These are phyloP conservation scores for Chernovozyma sophiae-reginae DNA, from an alignment of 1,139 yeast genomes.

Conservation along the genomic window DNA sequence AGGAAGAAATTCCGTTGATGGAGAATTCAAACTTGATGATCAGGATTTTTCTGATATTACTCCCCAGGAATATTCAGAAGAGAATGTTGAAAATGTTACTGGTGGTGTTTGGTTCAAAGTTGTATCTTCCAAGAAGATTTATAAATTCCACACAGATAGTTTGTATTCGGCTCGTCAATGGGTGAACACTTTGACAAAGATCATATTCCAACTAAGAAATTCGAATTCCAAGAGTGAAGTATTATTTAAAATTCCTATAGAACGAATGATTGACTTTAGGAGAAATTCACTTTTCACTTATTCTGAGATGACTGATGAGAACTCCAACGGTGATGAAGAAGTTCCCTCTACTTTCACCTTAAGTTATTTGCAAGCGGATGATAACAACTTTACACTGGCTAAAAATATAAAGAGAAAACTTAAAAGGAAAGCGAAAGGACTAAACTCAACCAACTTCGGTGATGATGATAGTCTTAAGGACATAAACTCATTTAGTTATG, in stretches of 20 bases:
- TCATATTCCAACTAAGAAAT: slow-evolving; percentile 60
- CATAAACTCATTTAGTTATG: slow-evolving; percentile 14
- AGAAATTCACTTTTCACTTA: slow-evolving; percentile 21
- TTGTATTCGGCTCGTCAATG: slow-evolving; percentile 71
- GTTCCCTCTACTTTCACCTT: slow-evolving; percentile 20
- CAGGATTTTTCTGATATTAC: slow-evolving; percentile 22
- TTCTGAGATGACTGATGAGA: slow-evolving; percentile 8
- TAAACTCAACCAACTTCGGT: background rate
- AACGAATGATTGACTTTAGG: slow-evolving; percentile 58
- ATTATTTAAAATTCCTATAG: slow-evolving; percentile 70
- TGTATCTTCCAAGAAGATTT: slow-evolving; percentile 54
- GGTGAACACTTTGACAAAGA: slow-evolving; percentile 72
- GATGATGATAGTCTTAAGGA: background rate
- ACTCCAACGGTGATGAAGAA: slow-evolving; percentile 4
- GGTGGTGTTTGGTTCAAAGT: slow-evolving; percentile 51
- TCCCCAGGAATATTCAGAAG: slow-evolving; percentile 18
- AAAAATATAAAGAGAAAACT: slow-evolving; percentile 11
- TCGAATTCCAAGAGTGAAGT: slow-evolving; percentile 71
- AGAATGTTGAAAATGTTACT: slow-evolving; percentile 22
- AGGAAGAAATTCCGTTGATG: slow-evolving; percentile 6
- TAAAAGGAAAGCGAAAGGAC: slow-evolving; percentile 5
- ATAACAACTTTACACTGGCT: background rate
- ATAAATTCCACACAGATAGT: slow-evolving; percentile 71
- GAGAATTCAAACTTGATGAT: slow-evolving; percentile 18
- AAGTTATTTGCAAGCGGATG: slow-evolving; percentile 15